Evolutionary conservation across 2,329 filamentous ascomycete genomes (phyloP).

Genomic region (Hirsutella thompsonii): DNA sequence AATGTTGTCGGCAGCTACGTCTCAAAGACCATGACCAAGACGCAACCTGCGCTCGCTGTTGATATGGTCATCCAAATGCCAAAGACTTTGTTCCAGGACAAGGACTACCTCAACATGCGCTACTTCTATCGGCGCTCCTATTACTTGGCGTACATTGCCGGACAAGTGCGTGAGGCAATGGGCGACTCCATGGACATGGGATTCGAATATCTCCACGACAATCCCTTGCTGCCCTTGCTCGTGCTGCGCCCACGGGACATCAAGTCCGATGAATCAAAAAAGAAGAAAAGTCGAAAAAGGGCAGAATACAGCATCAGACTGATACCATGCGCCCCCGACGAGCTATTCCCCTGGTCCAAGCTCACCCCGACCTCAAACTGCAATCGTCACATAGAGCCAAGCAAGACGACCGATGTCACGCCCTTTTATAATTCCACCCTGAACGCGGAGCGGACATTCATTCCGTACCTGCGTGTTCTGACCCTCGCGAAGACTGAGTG

Average conservation of each 20-base stretch:
- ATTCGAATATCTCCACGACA: slow-evolving; percentile 59
- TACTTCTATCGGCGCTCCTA: slow-evolving; percentile 94
- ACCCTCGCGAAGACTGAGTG: slow-evolving; percentile 58
- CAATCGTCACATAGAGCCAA: slow-evolving; percentile 43
- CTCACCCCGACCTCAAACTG: slow-evolving; percentile 58
- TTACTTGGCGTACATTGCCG: slow-evolving; percentile 73
- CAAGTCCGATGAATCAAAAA: slow-evolving; percentile 2
- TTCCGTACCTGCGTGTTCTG: slow-evolving; percentile 63
- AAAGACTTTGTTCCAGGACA: slow-evolving; percentile 67
- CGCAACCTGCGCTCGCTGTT: slow-evolving; percentile 44
- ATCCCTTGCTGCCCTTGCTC: slow-evolving; percentile 61
- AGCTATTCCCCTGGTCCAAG: slow-evolving; percentile 58
- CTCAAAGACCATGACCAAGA: slow-evolving; percentile 58
- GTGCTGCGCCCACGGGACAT: slow-evolving; percentile 23
- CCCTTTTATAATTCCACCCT: slow-evolving; percentile 84
- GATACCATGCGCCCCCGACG: slow-evolving; percentile 58
- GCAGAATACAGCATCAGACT: slow-evolving; percentile 55
- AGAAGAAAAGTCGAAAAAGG: slow-evolving; percentile 14
- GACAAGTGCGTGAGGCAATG: slow-evolving; percentile 48
- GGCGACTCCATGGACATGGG: slow-evolving; percentile 39
- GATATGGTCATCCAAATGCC: slow-evolving; percentile 89
- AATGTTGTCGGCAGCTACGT: slow-evolving; percentile 87
- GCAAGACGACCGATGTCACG: slow-evolving; percentile 39
- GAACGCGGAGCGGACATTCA: slow-evolving; percentile 61
- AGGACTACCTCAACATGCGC: slow-evolving; percentile 84